Percentiles rank a stretch among this genome's conserved stretches.
These are phyloP conservation scores for Populus tomentosa DNA, from an alignment of 441 rosid genomes.

Conservation along the genomic window DNA sequence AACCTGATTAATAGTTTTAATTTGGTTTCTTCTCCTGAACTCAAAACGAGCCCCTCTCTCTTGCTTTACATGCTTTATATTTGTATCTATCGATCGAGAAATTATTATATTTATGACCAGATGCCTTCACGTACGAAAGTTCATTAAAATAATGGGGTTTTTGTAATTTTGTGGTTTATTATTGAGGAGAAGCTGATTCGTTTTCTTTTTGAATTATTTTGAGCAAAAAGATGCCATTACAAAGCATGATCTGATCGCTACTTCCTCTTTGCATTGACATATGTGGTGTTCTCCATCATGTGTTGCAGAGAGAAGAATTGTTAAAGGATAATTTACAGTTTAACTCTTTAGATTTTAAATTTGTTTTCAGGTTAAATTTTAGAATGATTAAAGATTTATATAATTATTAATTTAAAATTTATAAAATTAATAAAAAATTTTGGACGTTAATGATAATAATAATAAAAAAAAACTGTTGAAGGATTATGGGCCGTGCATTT, in stretches of 20 bases:
- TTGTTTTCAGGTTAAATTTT: too few relatives aligned
- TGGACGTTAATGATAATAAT: too few relatives aligned
- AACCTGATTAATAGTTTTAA: too few relatives aligned
- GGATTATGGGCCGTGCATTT: conserved; percentile 32
- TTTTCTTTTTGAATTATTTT: conserved; percentile 15
- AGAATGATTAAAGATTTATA: neutral
- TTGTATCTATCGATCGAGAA: neutral
- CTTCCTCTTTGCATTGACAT: too few relatives aligned
- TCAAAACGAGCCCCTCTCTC: neutral
- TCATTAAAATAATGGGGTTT: neutral
- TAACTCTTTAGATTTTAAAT: too few relatives aligned
- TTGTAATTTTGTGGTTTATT: neutral
- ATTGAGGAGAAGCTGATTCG: conserved; percentile 7
- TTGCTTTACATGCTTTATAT: neutral
- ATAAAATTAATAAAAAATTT: too few relatives aligned
- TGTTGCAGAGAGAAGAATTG: neutral
- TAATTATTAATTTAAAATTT: neutral
- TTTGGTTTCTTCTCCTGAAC: neutral
- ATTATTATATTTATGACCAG: neutral
- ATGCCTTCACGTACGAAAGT: neutral
- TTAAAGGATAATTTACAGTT: neutral
- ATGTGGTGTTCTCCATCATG: too few relatives aligned
- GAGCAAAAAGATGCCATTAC: conserved; percentile 8
- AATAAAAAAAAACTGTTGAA: neutral
- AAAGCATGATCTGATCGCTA: neutral